Base-by-base conservation (phyloP, 768 basidiomycete genomes). In the Lactarius quietus region DNA sequence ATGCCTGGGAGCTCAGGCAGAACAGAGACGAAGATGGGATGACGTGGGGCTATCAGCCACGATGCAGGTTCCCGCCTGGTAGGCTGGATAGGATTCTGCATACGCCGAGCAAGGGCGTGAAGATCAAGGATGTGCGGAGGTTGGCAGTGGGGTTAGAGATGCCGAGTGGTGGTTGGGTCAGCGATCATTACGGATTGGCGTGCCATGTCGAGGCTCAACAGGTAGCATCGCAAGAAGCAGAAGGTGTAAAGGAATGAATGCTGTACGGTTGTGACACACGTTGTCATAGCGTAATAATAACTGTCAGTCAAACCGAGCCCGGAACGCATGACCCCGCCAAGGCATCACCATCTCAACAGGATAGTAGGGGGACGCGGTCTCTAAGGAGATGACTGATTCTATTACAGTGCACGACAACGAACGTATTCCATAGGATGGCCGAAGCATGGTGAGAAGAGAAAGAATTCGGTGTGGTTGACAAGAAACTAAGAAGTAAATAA, bases 41-140 rank as follows among this genome's bases (percentile, higher is more conserved):
- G 65, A 92, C 90, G 0, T 92, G 90, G 90, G 90, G 90, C 6
- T 82, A 83, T 66, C 88, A 90, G 72, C 83, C 86, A 28, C 71
- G 68, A 1, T 70, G 74, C 8, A 72, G 78, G 33, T 84, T 71
- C 69, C 85, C 87, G 0, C 71, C 83, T 1, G 83, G 76, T 3
- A 76, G 90, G 61, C 72, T 91, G 68, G 90, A 92, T 77, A 89
- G 86, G 72, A 75, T 92, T 15, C 73, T 89, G 54, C 90, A 84
- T 70, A 74, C 83, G 36, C 74, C 81, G 9, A 77, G 80, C 17
- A 76, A 78, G 56, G 80, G 80, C 7, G 78, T 85, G 62, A 78
- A 78, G 57, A 78, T 90, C 39, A 82, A 83, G 7, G 78, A 81
- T 48, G 85, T 87, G 0, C 71, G 76, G 69, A 77, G 78, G 51